A percentile compares a stretch with the other conserved stretches of the same genome.
These are phyloP conservation scores for Trichosporon sp. DNA, from an alignment of 1,284 basidiomycete genomes.

Conservation along the genomic window DNA sequence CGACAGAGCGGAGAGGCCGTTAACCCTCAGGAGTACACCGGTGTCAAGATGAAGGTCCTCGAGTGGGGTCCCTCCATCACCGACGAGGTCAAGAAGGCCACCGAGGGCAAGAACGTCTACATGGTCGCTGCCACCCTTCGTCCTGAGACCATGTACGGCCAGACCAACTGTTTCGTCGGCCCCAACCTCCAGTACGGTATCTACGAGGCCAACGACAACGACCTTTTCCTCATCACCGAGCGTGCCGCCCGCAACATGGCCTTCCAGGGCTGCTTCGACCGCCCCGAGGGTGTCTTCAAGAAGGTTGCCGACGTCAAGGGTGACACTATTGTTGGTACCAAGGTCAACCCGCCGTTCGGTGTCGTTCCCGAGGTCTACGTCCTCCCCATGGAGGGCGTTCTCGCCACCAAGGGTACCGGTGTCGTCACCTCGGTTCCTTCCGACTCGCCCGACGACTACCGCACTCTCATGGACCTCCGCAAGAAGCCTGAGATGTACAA, in stretches of 20 bases:
- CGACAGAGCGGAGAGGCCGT: slow-evolving; percentile 91
- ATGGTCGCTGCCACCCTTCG: slow-evolving; percentile 93
- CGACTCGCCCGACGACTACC: slow-evolving; percentile 96
- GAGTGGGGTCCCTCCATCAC: slow-evolving; percentile 65
- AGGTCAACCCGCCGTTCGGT: slow-evolving; percentile 81
- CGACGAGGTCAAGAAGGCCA: slow-evolving; percentile 61
- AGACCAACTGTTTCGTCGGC: slow-evolving; percentile 97
- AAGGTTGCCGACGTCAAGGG: slow-evolving; percentile 75
- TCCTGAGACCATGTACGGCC: slow-evolving; percentile 98
- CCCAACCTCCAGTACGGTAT: slow-evolving; percentile 87
- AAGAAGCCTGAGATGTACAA: slow-evolving; percentile 98
- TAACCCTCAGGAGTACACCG: slow-evolving; percentile 95
- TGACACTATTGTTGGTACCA: slow-evolving; percentile 77
- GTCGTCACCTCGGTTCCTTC: slow-evolving; percentile 98
- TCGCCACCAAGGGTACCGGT: slow-evolving; percentile 95
- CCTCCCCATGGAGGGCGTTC: slow-evolving; percentile 94
- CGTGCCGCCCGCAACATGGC: slow-evolving; percentile 96
- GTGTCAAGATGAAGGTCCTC: slow-evolving; percentile 88
- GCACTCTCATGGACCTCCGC: slow-evolving; percentile 82
- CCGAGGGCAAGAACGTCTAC: slow-evolving; percentile 73
- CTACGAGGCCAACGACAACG: slow-evolving; percentile 75
- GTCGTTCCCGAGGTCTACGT: slow-evolving; percentile 86
- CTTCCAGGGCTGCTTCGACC: slow-evolving; percentile 76
- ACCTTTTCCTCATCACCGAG: slow-evolving; percentile 84
- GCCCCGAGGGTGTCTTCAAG: slow-evolving; percentile 64